Conservation (phyloP, 495 filamentous ascomycete genomes). For the Penicillium chermesinum region DNA sequence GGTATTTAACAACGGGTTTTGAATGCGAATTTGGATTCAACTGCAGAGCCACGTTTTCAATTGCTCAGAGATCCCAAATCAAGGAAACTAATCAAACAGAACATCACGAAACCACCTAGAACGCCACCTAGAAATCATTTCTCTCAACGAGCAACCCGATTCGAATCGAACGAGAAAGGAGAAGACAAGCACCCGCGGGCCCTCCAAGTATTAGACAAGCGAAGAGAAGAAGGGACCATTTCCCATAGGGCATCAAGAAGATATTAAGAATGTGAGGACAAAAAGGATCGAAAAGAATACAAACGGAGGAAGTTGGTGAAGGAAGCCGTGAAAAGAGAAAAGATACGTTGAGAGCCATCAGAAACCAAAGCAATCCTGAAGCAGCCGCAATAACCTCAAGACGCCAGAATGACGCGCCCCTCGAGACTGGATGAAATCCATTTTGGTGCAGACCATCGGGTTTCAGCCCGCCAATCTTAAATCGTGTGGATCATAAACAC, state of each 20-base stretch:
- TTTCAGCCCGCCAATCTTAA: conserved; percentile 35
- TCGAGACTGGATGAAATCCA: conserved; percentile 26
- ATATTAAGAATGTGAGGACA: conserved; percentile 7
- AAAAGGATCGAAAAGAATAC: not conserved
- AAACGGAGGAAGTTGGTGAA: not conserved
- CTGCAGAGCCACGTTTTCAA: conserved; percentile 16
- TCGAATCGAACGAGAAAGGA: conserved; percentile 2
- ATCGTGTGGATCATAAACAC: conserved; percentile 44
- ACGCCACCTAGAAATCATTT: conserved; percentile 27
- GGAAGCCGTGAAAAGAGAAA: conserved; percentile 1
- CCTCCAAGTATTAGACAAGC: conserved; percentile 30
- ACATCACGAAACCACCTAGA: conserved; percentile 23
- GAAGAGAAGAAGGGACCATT: conserved; percentile 14
- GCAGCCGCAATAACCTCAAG: conserved; percentile 22
- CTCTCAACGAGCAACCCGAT: conserved; percentile 24
- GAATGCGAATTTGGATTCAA: conserved; percentile 15
- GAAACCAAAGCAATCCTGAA: conserved; percentile 26
- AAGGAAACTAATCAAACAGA: conserved; percentile 20
- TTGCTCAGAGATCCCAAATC: conserved; percentile 15
- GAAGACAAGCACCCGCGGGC: conserved; percentile 20
- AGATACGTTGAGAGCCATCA: conserved; percentile 24
- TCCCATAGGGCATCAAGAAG: conserved; percentile 16
- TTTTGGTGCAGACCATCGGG: conserved; percentile 25
- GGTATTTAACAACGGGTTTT: not conserved
- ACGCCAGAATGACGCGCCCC: conserved; percentile 33